phyloP scores from a whole-genome alignment of 2,329 filamentous ascomycete species.

The Alternaria incomplexa region DNA sequence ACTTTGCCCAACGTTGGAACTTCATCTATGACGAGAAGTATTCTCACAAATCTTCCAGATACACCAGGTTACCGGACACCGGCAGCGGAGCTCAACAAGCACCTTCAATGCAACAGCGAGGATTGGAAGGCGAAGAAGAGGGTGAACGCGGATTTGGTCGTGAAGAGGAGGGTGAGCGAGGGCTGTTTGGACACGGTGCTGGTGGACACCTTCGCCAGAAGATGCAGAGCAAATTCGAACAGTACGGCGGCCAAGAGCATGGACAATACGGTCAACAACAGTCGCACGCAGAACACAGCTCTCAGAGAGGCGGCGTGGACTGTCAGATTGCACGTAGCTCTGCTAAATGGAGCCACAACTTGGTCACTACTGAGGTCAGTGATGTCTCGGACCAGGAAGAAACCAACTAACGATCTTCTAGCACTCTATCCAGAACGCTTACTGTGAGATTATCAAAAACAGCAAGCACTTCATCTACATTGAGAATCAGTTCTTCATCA shows the following conservation, averaged over 20 bases:
- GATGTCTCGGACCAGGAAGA: too few species aligned
- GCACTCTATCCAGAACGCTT: slow-evolving; percentile 88
- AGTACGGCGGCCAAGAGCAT: slow-evolving; percentile 29
- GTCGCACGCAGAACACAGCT: slow-evolving; percentile 40
- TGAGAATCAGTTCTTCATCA: slow-evolving; percentile 90
- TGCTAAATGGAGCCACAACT: slow-evolving; percentile 65
- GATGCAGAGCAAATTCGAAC: slow-evolving; percentile 31
- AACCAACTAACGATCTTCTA: too few species aligned
- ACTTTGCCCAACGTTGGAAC: slow-evolving; percentile 91
- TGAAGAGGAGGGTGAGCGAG: slow-evolving; percentile 40
- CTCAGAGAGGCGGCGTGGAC: slow-evolving; percentile 37
- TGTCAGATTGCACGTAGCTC: slow-evolving; percentile 49
- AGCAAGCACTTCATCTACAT: slow-evolving; percentile 79
- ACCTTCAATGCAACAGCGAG: slow-evolving; percentile 43
- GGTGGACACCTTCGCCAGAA: slow-evolving; percentile 33
- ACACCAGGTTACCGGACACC: slow-evolving; percentile 45
- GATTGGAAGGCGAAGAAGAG: slow-evolving; percentile 42
- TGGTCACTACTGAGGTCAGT: slow-evolving; percentile 60
- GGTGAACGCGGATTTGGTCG: slow-evolving; percentile 46
- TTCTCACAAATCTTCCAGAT: slow-evolving; percentile 60
- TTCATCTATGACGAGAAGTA: slow-evolving; percentile 90
- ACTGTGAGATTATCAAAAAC: slow-evolving; percentile 72
- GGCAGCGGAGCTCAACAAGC: slow-evolving; percentile 44
- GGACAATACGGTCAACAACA: slow-evolving; percentile 21
- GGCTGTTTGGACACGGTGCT: slow-evolving; percentile 37